Conservation (phyloP, 2,329 filamentous ascomycete genomes). For the Xylaria sp. region DNA sequence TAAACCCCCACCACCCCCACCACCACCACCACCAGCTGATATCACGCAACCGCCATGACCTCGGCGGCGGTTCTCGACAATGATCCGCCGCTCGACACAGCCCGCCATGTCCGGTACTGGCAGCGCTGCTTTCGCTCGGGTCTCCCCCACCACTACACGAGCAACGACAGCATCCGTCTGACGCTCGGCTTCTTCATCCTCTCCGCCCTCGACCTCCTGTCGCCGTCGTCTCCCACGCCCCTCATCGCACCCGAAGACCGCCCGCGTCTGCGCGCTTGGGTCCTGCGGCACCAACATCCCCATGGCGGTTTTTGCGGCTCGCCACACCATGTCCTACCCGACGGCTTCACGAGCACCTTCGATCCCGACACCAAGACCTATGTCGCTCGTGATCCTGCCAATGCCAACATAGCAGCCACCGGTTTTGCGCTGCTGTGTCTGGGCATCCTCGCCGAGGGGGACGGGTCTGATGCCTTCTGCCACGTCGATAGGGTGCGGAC, state of each 20-base stretch:
- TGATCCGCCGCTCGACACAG: slow-evolving; percentile 61
- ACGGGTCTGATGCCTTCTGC: slow-evolving; percentile 60
- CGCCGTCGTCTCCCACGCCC: slow-evolving; percentile 64
- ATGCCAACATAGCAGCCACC: slow-evolving; percentile 83
- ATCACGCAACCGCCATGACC: slow-evolving; percentile 5
- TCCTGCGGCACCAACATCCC: slow-evolving; percentile 86
- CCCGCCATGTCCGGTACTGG: slow-evolving; percentile 89
- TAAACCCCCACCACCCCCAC: not conserved
- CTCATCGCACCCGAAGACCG: slow-evolving; percentile 61
- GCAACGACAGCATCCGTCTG: slow-evolving; percentile 90
- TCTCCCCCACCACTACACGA: slow-evolving; percentile 84
- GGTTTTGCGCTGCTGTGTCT: slow-evolving; percentile 87
- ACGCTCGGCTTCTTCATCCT: slow-evolving; percentile 90
- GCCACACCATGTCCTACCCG: slow-evolving; percentile 70
- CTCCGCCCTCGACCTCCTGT: slow-evolving; percentile 84
- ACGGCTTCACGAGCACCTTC: slow-evolving; percentile 48
- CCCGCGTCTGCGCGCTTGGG: slow-evolving; percentile 71
- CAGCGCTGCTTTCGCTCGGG: slow-evolving; percentile 84
- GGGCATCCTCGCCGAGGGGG: slow-evolving; percentile 59
- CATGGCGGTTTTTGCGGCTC: slow-evolving; percentile 90
- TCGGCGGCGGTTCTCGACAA: slow-evolving; percentile 15
- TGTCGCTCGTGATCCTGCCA: slow-evolving; percentile 54
- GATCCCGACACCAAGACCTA: slow-evolving; percentile 48
- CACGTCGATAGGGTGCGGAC: slow-evolving; percentile 75
- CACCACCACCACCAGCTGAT: not conserved